A percentile compares a stretch with the other conserved stretches of the same genome.
Conservation (phyloP, 495 filamentous ascomycete species). For the Podospora appendiculata region DNA sequence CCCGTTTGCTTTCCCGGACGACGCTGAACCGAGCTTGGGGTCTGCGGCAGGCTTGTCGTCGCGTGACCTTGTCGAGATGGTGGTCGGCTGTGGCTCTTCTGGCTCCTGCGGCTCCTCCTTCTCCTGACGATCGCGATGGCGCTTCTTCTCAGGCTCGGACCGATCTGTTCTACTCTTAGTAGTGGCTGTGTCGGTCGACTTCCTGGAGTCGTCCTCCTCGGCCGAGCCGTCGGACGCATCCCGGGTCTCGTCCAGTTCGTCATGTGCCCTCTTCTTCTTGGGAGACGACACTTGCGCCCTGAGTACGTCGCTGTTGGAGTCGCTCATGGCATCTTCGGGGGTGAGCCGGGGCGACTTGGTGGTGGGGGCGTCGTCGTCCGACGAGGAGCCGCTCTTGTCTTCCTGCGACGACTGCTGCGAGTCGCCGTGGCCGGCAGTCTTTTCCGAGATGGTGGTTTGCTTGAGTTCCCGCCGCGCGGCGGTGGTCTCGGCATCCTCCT, state of each 20-base stretch:
- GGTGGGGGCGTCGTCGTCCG: background rate
- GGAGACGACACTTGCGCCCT: slow-evolving; percentile 43
- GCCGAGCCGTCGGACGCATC: slow-evolving; percentile 28
- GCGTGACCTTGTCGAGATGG: slow-evolving; percentile 13
- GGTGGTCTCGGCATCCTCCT: slow-evolving; percentile 47
- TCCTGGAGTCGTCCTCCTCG: slow-evolving; percentile 21
- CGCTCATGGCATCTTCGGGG: slow-evolving; percentile 21
- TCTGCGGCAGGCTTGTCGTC: slow-evolving; percentile 6
- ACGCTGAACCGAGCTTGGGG: background rate
- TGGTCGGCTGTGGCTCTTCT: no score
- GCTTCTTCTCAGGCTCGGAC: slow-evolving; percentile 50
- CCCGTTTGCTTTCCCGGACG: slow-evolving; percentile 3
- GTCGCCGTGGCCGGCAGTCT: slow-evolving; percentile 13
- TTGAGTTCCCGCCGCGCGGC: slow-evolving; percentile 47
- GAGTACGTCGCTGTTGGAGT: slow-evolving; percentile 26
- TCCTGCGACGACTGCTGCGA: slow-evolving; percentile 7
- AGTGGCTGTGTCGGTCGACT: slow-evolving; percentile 11
- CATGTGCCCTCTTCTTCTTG: slow-evolving; percentile 51
- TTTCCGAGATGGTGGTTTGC: slow-evolving; percentile 47
- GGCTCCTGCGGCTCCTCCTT: background rate
- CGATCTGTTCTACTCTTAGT: slow-evolving; percentile 31
- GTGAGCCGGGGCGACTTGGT: slow-evolving; percentile 10
- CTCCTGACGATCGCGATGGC: slow-evolving; percentile 34
- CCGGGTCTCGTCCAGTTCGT: slow-evolving; percentile 40
- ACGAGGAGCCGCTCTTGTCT: slow-evolving; percentile 9